A percentile compares a stretch with the other conserved stretches of the same genome.
Evolutionary conservation across 202 grass and related monocot species (phyloP).

Genomic region (Setaria viridis): DNA sequence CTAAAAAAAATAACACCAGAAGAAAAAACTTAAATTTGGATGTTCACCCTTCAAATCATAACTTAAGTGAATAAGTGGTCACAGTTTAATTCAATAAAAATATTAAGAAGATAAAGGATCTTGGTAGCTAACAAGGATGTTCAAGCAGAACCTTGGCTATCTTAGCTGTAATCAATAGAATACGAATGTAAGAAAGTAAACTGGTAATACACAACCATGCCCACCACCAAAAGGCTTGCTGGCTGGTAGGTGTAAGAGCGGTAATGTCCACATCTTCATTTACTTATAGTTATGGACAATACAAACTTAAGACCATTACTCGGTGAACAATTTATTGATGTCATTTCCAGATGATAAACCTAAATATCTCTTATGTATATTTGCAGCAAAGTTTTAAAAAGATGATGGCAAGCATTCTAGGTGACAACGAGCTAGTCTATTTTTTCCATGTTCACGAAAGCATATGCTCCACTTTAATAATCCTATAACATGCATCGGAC

Average conservation of each 20-base stretch:
- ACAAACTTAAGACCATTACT: background rate
- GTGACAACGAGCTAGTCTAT: background rate
- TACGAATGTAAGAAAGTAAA: background rate
- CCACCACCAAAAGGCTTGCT: background rate
- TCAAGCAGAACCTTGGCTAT: background rate
- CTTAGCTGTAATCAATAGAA: background rate
- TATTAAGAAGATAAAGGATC: background rate
- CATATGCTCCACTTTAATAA: slow-evolving; percentile 7
- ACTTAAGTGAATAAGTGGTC: background rate
- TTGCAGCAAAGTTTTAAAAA: background rate
- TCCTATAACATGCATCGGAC: slow-evolving; percentile 25
- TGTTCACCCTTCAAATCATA: background rate
- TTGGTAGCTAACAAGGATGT: background rate
- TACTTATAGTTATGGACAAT: background rate
- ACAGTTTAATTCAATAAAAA: background rate
- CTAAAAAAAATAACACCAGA: background rate
- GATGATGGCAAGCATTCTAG: background rate
- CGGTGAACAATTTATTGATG: background rate
- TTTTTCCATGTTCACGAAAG: background rate
- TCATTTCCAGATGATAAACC: background rate
- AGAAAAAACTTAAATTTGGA: background rate
- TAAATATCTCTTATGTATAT: background rate
- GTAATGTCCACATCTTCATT: background rate
- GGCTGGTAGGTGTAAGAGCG: background rate
- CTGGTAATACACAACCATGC: background rate